Evolutionary conservation across 2,329 filamentous ascomycete genomes (phyloP).

Genomic region (Sporothrix curviconia): DNA sequence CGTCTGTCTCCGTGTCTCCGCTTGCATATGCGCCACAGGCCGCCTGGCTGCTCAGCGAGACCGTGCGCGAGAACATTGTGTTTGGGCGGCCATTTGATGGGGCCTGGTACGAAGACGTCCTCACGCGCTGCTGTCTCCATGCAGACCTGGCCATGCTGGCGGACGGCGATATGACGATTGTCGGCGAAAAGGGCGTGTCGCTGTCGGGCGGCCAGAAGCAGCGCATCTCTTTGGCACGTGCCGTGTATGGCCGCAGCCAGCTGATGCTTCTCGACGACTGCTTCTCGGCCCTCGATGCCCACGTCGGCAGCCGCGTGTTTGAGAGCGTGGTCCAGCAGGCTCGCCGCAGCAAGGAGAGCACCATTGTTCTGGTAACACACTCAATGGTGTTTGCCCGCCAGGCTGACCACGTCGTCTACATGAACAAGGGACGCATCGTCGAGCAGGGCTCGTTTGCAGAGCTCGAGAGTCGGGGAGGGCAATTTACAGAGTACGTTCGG

Average conservation of each 20-base stretch:
- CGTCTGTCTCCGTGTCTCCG: constrained; percentile 5
- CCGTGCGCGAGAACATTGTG: constrained; percentile 36
- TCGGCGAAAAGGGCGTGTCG: constrained; percentile 60
- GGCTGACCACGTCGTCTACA: constrained; percentile 61
- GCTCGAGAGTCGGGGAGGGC: constrained; percentile 27
- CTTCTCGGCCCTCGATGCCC: constrained; percentile 51
- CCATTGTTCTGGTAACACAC: constrained; percentile 26
- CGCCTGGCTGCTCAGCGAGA: constrained; percentile 64
- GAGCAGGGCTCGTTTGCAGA: constrained; percentile 59
- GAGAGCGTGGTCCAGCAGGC: constrained; percentile 46
- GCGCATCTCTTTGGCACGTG: constrained; percentile 48
- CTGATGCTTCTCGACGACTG: constrained; percentile 53
- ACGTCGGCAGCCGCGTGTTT: constrained; percentile 54
- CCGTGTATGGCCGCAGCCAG: constrained; percentile 44
- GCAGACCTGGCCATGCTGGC: constrained; percentile 76
- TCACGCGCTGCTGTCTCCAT: constrained; percentile 77
- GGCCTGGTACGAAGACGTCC: constrained; percentile 71
- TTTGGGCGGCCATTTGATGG: constrained; percentile 54
- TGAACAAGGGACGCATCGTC: constrained; percentile 58
- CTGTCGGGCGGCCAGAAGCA: constrained; percentile 34
- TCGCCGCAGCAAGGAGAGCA: constrained; percentile 14
- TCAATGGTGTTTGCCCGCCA: constrained; percentile 52
- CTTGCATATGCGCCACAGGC: constrained; percentile 25
- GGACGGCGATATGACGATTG: constrained; percentile 58
- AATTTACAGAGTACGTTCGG: background rate